Evolutionary conservation across 2,329 filamentous ascomycete species (phyloP).

Genomic region (Microdochium nivale): DNA sequence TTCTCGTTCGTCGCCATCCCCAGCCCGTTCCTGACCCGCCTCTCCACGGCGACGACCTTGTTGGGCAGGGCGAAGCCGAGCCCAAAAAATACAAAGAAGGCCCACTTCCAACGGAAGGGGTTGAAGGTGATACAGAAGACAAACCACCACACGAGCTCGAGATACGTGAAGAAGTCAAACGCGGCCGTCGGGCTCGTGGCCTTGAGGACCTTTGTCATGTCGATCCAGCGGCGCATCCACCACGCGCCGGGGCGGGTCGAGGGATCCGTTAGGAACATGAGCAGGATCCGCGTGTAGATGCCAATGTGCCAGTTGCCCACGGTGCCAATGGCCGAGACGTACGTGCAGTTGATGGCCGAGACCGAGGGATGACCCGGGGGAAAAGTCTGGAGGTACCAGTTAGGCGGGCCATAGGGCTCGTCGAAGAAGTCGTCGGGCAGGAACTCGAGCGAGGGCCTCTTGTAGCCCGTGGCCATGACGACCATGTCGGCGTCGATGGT

Average conservation of each 20-base stretch:
- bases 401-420: conserved; percentile 67
- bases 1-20: conserved; percentile 23
- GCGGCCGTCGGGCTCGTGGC: conserved; percentile 59
- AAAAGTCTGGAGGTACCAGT: conserved; percentile 86
- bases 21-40: conserved; percentile 45
- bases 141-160: conserved; percentile 81
- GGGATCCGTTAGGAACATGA: conserved; percentile 80
- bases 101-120: conserved; percentile 89
- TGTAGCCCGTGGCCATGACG: conserved; percentile 77
- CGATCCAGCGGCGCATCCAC: conserved; percentile 82
- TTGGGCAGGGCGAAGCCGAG: conserved; percentile 59
- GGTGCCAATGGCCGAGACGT: conserved; percentile 69
- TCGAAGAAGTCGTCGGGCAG: conserved; percentile 65
- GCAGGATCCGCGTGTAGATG: conserved; percentile 76
- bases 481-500: conserved; percentile 65
- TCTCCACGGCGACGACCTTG: conserved; percentile 58
- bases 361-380: conserved; percentile 65
- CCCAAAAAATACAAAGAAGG: conserved; percentile 71
- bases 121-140: conserved; percentile 70
- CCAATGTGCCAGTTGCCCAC: conserved; percentile 86
- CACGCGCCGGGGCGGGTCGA: conserved; percentile 60
- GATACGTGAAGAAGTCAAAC: conserved; percentile 86
- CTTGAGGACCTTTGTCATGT: conserved; percentile 71
- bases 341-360: conserved; percentile 74
- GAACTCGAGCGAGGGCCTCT: conserved; percentile 65